Conservation (phyloP, 2,329 filamentous ascomycete genomes). For the Thielaviopsis ethacetica region DNA sequence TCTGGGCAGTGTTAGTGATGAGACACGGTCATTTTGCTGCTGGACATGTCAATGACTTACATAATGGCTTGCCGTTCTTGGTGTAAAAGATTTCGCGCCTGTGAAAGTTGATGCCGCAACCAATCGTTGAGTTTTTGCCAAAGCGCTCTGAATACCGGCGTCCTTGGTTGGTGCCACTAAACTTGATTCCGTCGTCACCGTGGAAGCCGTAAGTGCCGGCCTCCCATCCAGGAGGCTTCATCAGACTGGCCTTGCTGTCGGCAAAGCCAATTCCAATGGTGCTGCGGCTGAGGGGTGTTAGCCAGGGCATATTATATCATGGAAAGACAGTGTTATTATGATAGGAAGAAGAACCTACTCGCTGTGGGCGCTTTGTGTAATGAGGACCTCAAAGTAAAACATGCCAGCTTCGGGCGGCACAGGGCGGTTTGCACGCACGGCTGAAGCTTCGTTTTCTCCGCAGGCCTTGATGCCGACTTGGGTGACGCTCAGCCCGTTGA, state of each 20-base stretch:
- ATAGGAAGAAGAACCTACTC: slow-evolving; percentile 27
- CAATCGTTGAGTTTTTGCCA: slow-evolving; percentile 39
- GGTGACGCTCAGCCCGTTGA: slow-evolving; percentile 57
- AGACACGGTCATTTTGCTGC: too few relatives aligned
- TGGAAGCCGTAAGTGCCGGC: slow-evolving; percentile 53
- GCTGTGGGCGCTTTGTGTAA: slow-evolving; percentile 33
- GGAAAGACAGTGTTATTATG: neutral
- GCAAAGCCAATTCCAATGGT: slow-evolving; percentile 48
- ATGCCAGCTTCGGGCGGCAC: slow-evolving; percentile 86
- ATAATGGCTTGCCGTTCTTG: slow-evolving; percentile 42
- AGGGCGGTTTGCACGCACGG: slow-evolving; percentile 65
- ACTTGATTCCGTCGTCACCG: slow-evolving; percentile 49
- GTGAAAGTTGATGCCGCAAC: slow-evolving; percentile 50
- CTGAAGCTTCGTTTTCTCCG: slow-evolving; percentile 55
- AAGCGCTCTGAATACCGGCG: slow-evolving; percentile 41
- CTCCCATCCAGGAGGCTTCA: slow-evolving; percentile 48
- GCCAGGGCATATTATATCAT: too few relatives aligned
- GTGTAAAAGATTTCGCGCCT: slow-evolving; percentile 52
- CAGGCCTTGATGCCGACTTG: slow-evolving; percentile 31
- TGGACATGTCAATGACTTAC: slow-evolving; percentile 21
- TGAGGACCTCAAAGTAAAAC: slow-evolving; percentile 73
- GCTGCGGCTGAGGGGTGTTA: slow-evolving; percentile 30
- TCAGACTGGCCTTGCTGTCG: slow-evolving; percentile 34
- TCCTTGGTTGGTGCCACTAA: slow-evolving; percentile 38
- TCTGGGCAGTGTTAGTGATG: slow-evolving; percentile 30